Percentiles rank a stretch among this genome's conserved stretches.
These are phyloP conservation scores for Starmerella bombicola DNA, from an alignment of 805 yeast genomes.

Conservation along the genomic window DNA sequence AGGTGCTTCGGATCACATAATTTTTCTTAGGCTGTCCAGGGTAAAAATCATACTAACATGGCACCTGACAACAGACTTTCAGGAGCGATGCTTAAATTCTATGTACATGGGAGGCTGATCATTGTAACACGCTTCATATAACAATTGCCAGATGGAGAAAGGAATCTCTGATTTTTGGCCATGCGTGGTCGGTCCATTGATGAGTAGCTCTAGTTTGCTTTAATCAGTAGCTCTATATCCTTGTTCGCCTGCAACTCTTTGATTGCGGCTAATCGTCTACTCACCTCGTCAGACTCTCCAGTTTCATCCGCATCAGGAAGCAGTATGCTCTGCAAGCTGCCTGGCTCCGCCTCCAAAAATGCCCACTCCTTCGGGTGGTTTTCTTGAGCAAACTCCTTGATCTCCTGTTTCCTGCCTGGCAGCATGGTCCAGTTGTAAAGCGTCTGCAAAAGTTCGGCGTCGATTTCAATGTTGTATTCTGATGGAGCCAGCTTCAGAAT, in stretches of 20 bases:
- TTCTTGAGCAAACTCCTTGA: conserved; percentile 33
- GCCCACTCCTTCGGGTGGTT: conserved; percentile 33
- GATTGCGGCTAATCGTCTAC: conserved; percentile 21
- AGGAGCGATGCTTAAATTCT: no score
- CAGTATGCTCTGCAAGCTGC: conserved; percentile 24
- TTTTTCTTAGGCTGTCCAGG: not conserved
- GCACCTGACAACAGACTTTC: no score
- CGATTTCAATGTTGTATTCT: conserved; percentile 22
- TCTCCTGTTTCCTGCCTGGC: conserved; percentile 28
- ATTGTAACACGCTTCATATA: no score
- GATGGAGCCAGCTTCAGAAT: conserved; percentile 37
- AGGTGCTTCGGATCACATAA: not conserved
- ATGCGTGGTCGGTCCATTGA: no score
- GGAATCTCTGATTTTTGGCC: no score
- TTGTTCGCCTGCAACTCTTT: conserved; percentile 19
- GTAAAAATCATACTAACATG: no score
- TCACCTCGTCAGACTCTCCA: conserved; percentile 18
- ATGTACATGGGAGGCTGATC: no score
- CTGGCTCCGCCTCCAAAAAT: conserved; percentile 24
- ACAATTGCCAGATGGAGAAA: no score
- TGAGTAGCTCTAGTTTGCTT: no score
- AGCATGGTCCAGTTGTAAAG: conserved; percentile 37
- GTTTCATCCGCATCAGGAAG: conserved; percentile 29
- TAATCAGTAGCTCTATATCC: no score
- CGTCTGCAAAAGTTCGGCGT: conserved; percentile 23